phyloP scores from a whole-genome alignment of 768 basidiomycete genomes.

The Tricholoma matsutake region DNA sequence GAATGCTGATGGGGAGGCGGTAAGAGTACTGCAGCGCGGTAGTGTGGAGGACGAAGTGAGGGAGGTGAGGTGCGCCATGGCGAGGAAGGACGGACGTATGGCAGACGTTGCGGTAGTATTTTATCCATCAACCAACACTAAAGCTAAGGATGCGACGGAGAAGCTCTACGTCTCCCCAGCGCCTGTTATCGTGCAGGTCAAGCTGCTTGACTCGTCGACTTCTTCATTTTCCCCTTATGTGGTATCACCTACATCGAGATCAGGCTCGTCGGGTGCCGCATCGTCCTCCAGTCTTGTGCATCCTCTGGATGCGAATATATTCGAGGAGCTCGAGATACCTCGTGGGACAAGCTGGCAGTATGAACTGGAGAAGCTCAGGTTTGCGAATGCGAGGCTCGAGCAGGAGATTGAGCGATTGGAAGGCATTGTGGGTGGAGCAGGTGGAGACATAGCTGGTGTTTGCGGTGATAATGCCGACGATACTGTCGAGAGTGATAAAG shows the following conservation, averaged over 20 bases:
- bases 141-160: slow-evolving; percentile 1
- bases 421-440: slow-evolving; percentile 5
- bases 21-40: not conserved
- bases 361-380: slow-evolving; percentile 80
- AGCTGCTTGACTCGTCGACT: slow-evolving; percentile 20
- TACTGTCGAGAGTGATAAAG: not conserved
- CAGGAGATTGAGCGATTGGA: slow-evolving; percentile 49
- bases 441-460: too few species aligned
- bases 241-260: slow-evolving; percentile 6
- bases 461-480: not conserved
- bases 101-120: slow-evolving; percentile 22
- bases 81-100: slow-evolving; percentile 34
- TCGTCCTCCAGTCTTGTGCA: slow-evolving; percentile 6
- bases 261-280: slow-evolving; percentile 1
- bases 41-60: slow-evolving; percentile 8
- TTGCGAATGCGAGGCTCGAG: slow-evolving; percentile 59
- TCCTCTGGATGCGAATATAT: slow-evolving; percentile 41
- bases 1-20: slow-evolving; percentile 18
- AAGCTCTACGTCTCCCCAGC: slow-evolving; percentile 29
- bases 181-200: slow-evolving; percentile 37
- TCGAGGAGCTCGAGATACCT: slow-evolving; percentile 66
- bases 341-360: slow-evolving; percentile 90
- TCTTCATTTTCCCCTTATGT: not conserved
- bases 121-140: slow-evolving; percentile 27
- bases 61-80: slow-evolving; percentile 34